Evolutionary conservation across 1,284 basidiomycete species (phyloP).

Genomic region (Cryptococcus neoformans): DNA sequence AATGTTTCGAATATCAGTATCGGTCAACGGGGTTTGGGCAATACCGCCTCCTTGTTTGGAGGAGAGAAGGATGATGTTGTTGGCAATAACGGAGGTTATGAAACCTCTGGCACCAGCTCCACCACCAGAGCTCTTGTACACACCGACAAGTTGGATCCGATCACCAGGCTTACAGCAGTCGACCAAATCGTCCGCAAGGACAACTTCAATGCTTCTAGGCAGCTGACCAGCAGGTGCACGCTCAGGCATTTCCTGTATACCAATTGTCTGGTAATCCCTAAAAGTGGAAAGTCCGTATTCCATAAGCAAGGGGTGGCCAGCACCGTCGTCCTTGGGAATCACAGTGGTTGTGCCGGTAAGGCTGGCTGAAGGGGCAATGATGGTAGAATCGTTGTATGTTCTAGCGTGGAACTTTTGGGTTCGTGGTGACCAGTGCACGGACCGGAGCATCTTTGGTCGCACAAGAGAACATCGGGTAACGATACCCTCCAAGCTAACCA

Average conservation of each 20-base stretch:
- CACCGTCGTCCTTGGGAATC: conserved; percentile 89
- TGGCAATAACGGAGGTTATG: conserved; percentile 90
- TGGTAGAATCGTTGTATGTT: conserved; percentile 90
- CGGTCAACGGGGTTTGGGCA: conserved; percentile 87
- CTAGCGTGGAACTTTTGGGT: conserved; percentile 82
- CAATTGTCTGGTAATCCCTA: conserved; percentile 95
- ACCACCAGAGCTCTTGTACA: conserved; percentile 91
- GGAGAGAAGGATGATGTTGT: conserved; percentile 94
- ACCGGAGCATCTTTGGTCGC: conserved; percentile 96
- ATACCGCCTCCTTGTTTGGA: conserved; percentile 96
- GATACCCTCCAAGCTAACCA: conserved; percentile 98
- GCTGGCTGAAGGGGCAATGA: conserved; percentile 62
- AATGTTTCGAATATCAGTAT: conserved; percentile 93
- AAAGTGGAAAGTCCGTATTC: conserved; percentile 93
- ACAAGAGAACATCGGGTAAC: conserved; percentile 98
- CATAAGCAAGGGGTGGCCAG: conserved; percentile 80
- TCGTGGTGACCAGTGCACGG: conserved; percentile 89
- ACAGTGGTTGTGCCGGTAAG: conserved; percentile 68
- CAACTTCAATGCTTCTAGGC: conserved; percentile 91
- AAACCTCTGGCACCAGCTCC: conserved; percentile 78
- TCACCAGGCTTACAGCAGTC: conserved; percentile 98
- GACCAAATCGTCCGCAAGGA: conserved; percentile 94
- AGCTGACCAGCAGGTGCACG: conserved; percentile 95
- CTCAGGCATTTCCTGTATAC: conserved; percentile 99
- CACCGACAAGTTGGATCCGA: conserved; percentile 93